phyloP scores from a whole-genome alignment of 2,329 filamentous ascomycete species.

The Tolypocladium pustulatum region DNA sequence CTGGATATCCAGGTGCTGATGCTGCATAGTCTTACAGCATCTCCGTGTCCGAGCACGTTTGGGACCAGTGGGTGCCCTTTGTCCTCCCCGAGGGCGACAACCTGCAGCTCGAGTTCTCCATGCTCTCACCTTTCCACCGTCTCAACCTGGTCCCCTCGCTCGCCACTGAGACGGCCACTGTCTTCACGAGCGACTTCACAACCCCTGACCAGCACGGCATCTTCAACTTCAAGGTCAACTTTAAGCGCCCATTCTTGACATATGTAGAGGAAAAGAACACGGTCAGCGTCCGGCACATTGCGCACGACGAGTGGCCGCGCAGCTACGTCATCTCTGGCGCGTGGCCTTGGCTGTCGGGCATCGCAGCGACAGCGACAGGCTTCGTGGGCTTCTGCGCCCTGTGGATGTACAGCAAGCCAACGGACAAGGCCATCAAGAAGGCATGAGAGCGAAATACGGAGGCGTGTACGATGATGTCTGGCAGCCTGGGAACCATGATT shows the following conservation, averaged over 20 bases:
- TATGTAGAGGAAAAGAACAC: conserved; percentile 89
- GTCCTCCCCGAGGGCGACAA: conserved; percentile 56
- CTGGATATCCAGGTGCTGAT: conserved; percentile 5
- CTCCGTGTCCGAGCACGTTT: conserved; percentile 75
- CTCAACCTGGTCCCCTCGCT: conserved; percentile 54
- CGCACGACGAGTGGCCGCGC: conserved; percentile 91
- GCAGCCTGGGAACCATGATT: not conserved
- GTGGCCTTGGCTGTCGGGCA: conserved; percentile 89
- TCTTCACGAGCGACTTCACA: conserved; percentile 66
- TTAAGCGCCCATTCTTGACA: conserved; percentile 87
- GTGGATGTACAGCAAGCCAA: conserved; percentile 66
- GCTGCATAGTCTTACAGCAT: conserved; percentile 64
- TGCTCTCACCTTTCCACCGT: conserved; percentile 96
- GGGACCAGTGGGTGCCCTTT: conserved; percentile 68
- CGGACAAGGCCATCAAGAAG: conserved; percentile 14
- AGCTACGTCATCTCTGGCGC: conserved; percentile 83
- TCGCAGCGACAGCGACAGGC: conserved; percentile 71
- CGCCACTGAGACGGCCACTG: conserved; percentile 54
- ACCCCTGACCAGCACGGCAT: conserved; percentile 97
- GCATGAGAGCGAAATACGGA: conserved; percentile 13
- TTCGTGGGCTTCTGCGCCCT: conserved; percentile 78
- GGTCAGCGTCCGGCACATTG: conserved; percentile 90
- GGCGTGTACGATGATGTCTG: not conserved
- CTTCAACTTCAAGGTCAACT: conserved; percentile 96
- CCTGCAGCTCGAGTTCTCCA: conserved; percentile 93